Percentiles rank a stretch among this genome's conserved stretches.
phyloP scores from a whole-genome alignment of 2,329 filamentous ascomycete genomes.

The Camptophora hylomeconis region DNA sequence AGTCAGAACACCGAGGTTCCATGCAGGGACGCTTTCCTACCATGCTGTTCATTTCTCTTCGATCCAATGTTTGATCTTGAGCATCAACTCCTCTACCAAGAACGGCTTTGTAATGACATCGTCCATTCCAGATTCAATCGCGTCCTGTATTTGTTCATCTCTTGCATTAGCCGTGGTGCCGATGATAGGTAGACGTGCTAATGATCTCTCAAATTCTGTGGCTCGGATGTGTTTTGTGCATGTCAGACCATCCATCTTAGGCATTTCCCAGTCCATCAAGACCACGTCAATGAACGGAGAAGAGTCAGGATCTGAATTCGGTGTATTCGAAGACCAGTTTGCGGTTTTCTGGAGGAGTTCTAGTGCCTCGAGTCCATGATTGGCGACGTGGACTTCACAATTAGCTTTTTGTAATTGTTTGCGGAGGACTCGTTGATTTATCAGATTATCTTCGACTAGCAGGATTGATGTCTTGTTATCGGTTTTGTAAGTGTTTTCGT shows the following conservation, averaged over 20 bases:
- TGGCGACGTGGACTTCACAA: conserved; percentile 20
- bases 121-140: conserved; percentile 54
- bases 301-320: background rate
- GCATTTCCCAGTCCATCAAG: conserved; percentile 73
- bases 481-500: conserved; percentile 6
- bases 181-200: conserved; percentile 17
- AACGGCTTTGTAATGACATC: conserved; percentile 5
- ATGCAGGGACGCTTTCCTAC: no score
- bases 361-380: conserved; percentile 28
- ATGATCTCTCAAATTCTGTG: no score
- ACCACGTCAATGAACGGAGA: conserved; percentile 25
- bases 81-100: background rate
- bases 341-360: conserved; percentile 20
- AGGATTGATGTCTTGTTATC: conserved; percentile 21
- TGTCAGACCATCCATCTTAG: conserved; percentile 66
- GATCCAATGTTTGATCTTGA: no score
- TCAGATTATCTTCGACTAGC: conserved; percentile 29
- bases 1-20: no score
- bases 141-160: conserved; percentile 56
- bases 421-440: conserved; percentile 25
- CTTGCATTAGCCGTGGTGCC: conserved; percentile 57
- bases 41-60: no score
- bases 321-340: background rate
- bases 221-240: conserved; percentile 57
- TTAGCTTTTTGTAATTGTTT: conserved; percentile 22